Evolutionary conservation across 345 rosid species (phyloP), one percentile per base, ranked within the genome.

Genomic region (Odontarrhena argentea): DNA sequence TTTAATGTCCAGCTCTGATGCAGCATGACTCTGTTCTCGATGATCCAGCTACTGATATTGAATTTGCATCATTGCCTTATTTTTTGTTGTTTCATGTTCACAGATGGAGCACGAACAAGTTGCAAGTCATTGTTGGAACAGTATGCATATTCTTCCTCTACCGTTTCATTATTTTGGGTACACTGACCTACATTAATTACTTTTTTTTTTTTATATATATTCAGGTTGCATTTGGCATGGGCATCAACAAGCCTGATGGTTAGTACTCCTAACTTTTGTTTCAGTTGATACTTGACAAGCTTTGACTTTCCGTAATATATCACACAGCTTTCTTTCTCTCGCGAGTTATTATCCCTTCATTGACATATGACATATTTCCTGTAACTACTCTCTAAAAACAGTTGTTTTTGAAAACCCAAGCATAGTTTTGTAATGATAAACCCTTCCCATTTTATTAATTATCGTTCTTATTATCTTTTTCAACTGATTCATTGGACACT

Each of bases 181-280:
- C 60, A 5, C 9, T 51, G 40, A 60, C 45, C n/a, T 73, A 34
- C 48, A 25, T 25, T 6, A 14, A 14, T 59, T 58, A 69, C 69
- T 51, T 65, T 4, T 57, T 26, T 36, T 67, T 28, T 55, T 74
- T 69, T 13, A 35, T 28, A 74, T 60, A 25, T 18, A 18, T 18
- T 18, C 81, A 93, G 98, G 98, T 93, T 76, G 98, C 98, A 32
- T 93, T 93, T 84, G 98, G 98, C 14, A 93, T 93, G 98, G 98
- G 98, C 75, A 90, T 93, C 80, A 93, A 93, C 85, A 93, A 93
- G 76, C 98, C 98, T 50, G 98, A 93, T 85, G 98, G 98, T 88
- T 63, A 78, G 88, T 81, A 63, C 37, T 51, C 56, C 67, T 45
- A 65, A 55, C 8, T 49, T 57, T 70, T 9, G 36, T 60, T 61